Base-by-base conservation (phyloP, 2,329 filamentous ascomycete genomes). In the Sporothrix pallida region DNA sequence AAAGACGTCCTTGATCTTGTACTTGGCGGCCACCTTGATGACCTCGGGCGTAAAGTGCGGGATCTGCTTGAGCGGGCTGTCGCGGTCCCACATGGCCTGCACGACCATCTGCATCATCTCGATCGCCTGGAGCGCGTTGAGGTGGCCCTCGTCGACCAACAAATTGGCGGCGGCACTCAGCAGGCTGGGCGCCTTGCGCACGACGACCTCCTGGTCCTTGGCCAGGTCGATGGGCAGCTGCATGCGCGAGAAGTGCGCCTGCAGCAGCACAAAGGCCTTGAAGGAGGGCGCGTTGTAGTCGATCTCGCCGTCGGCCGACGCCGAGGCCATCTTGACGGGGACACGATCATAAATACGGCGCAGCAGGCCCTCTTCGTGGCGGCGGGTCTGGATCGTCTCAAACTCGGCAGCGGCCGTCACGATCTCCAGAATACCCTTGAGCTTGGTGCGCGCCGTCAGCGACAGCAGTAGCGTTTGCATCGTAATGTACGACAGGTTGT, bases 81-180 rank as follows among this genome's bases (percentile, higher is more conserved):
- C 96, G 74, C 95, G 92, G 83, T 99, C 95, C 96, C 96, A 99
- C 93, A 98, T 97, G 69, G 92, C 95, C 83, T 99, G 96, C 2
- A 99, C 95, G 71, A 97, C 93, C 96, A 99, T 99, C 81, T 99
- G 96, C 13, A 93, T 97, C 89, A 99, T 94, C 82, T 99, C 96
- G 95, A 99, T 99, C 42, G 96, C 96, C 79, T 92, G 95, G 91
- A 98, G 97, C 75, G 96, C 95, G 80, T 99, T 99, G 75, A 99
- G 87, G 79, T 98, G 94, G 15, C 95, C 96, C 78, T 99, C 95
- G 0, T 95, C 98, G 10, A 94, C 97, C 50, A 99, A 88, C 17
- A 99, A 94, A 81, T 99, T 96, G 26, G 98, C 96, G 79, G 92
- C 93, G 26, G 96, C 95, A 80, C 93, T 97, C 65, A 99, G 88